These are phyloP conservation scores for Starmera dryadoides DNA, from an alignment of 805 yeast genomes.

Conservation along the genomic window DNA sequence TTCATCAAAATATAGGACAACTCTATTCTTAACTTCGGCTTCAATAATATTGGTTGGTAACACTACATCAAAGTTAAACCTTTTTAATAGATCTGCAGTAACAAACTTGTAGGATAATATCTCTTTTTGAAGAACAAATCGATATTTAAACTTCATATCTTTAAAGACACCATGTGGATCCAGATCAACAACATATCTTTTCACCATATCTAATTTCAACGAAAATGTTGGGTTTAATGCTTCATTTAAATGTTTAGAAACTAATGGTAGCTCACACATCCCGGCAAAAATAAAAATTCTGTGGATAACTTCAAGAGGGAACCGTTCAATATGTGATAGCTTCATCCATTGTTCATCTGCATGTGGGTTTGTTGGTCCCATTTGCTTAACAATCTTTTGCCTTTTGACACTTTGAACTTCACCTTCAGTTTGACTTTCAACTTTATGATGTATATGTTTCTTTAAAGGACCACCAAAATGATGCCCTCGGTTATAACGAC, in stretches of 20 bases:
- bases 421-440: too few species aligned
- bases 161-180: conserved; percentile 1
- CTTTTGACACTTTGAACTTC: too few species aligned
- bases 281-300: conserved; percentile 32
- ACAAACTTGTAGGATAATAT: conserved; percentile 18
- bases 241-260: conserved; percentile 22
- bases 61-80: conserved; percentile 19
- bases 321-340: conserved; percentile 19
- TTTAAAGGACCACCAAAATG: too few species aligned
- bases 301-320: conserved; percentile 38
- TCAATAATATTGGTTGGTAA: conserved; percentile 8
- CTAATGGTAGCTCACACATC: conserved; percentile 28
- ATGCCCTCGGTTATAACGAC: too few species aligned
- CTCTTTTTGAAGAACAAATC: conserved; percentile 13
- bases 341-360: too few species aligned
- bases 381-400: too few species aligned
- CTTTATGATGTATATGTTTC: too few species aligned
- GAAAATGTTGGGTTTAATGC: conserved; percentile 20
- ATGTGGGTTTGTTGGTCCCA: background rate
- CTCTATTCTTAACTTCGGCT: conserved; percentile 11
- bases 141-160: conserved; percentile 3
- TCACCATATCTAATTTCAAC: conserved; percentile 14
- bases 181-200: conserved; percentile 12
- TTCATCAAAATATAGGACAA: conserved; percentile 7
- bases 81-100: conserved; percentile 15